Evolutionary conservation across 305 asterid species (phyloP).

Genomic region (Rubia tinctorum): DNA sequence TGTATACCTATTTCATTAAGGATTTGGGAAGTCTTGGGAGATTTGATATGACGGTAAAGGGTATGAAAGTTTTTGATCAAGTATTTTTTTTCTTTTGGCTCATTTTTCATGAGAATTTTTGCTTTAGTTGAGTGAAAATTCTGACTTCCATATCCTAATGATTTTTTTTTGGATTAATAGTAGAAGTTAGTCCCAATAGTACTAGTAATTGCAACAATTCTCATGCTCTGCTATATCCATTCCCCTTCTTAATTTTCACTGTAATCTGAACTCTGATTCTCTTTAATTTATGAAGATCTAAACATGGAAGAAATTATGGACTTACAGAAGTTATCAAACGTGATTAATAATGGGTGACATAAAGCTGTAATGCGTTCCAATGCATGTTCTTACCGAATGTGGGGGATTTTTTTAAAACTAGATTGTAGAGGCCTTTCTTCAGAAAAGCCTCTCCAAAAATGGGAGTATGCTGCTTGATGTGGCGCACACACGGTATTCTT

Average conservation of each 20-base stretch:
- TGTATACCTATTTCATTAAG: background rate
- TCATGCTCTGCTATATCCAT: background rate
- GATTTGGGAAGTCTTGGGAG: background rate
- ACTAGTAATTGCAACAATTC: background rate
- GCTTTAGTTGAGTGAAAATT: background rate
- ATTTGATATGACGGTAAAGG: background rate
- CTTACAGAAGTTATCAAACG: no score
- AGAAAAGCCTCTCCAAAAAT: background rate
- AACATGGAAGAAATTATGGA: background rate
- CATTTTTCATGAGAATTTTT: background rate
- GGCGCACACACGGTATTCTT: slow-evolving; percentile 32
- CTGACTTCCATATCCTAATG: background rate
- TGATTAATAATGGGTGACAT: background rate
- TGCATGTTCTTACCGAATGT: background rate
- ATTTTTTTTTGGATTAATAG: background rate
- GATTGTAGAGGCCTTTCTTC: background rate
- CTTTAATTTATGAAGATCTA: background rate
- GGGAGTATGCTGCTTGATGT: background rate
- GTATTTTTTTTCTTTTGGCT: background rate
- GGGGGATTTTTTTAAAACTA: background rate
- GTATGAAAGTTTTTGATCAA: background rate
- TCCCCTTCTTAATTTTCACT: background rate
- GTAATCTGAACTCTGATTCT: background rate
- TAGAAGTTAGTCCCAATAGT: background rate
- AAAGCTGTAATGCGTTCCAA: background rate